Conservation (phyloP, 2,329 filamentous ascomycete species). For the Beauveria scarabaeidicola region DNA sequence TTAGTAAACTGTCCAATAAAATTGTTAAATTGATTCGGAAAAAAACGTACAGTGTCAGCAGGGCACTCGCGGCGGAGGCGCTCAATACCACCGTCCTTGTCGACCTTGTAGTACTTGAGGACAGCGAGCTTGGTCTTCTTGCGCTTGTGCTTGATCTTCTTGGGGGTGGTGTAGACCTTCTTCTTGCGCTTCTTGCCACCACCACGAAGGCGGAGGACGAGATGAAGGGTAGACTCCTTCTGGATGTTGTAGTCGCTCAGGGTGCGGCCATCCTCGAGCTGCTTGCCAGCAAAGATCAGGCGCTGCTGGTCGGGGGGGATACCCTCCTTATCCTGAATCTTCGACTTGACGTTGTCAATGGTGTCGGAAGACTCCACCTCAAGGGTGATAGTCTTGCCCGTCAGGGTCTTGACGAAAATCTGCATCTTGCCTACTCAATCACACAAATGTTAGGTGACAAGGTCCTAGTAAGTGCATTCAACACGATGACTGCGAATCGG, state of each 20-base stretch:
- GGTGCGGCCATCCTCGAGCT: constrained; percentile 98
- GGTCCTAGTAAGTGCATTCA: background rate
- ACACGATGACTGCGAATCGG: constrained; percentile 1
- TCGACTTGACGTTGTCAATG: constrained; percentile 99
- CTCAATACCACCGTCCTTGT: constrained; percentile 99
- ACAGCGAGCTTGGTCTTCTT: constrained; percentile 99
- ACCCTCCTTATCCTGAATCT: constrained; percentile 98
- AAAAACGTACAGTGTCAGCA: constrained; percentile 64
- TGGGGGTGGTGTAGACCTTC: constrained; percentile 99
- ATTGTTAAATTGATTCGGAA: background rate
- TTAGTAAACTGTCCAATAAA: background rate
- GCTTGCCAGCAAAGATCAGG: constrained; percentile 99
- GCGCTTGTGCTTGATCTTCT: constrained; percentile 99
- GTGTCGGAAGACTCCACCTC: constrained; percentile 99
- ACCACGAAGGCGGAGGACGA: constrained; percentile 96
- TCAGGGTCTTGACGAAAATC: constrained; percentile 79
- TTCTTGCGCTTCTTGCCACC: constrained; percentile 99
- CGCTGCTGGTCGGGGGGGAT: constrained; percentile 99
- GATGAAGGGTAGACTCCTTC: constrained; percentile 98
- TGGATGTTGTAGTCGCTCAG: constrained; percentile 99
- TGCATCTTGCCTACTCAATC: constrained; percentile 56
- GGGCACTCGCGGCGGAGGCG: constrained; percentile 98
- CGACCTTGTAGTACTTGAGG: constrained; percentile 99
- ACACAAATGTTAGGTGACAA: constrained; percentile 31
- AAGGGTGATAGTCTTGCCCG: constrained; percentile 99